Evolutionary conservation across 2,329 filamentous ascomycete genomes (phyloP).

Genomic region (Fusarium torulosum): DNA sequence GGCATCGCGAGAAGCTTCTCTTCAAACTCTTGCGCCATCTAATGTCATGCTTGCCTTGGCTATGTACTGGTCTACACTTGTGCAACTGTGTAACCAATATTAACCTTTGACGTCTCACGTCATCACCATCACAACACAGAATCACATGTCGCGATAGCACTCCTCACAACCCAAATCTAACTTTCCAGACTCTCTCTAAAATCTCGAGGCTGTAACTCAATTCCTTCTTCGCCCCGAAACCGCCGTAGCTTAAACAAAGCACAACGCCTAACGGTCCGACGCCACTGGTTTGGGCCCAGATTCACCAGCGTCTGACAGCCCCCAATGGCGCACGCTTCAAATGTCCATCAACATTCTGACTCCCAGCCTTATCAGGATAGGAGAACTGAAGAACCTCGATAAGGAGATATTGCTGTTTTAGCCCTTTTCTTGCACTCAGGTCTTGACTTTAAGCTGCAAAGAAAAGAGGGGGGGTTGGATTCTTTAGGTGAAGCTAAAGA

Average conservation of each 20-base stretch:
- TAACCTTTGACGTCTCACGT: too few species aligned
- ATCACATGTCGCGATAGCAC: neutral
- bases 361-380: neutral
- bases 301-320: neutral
- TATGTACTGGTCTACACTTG: neutral
- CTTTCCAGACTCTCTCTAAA: neutral
- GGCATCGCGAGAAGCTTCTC: neutral
- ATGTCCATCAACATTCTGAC: neutral
- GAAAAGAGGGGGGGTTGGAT: conserved; percentile 19
- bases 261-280: conserved; percentile 6
- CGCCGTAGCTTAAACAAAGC: neutral
- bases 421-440: neutral
- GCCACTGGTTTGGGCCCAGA: neutral
- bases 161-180: neutral
- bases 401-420: neutral
- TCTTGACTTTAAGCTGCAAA: neutral
- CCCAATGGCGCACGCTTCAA: neutral
- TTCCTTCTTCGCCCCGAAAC: neutral
- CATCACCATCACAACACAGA: neutral
- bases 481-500: conserved; percentile 24
- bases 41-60: neutral
- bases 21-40: neutral
- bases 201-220: neutral
- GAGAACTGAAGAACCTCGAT: neutral
- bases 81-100: neutral